Conservation (phyloP, 1,284 basidiomycete genomes). For the Ustilago loliicola region DNA sequence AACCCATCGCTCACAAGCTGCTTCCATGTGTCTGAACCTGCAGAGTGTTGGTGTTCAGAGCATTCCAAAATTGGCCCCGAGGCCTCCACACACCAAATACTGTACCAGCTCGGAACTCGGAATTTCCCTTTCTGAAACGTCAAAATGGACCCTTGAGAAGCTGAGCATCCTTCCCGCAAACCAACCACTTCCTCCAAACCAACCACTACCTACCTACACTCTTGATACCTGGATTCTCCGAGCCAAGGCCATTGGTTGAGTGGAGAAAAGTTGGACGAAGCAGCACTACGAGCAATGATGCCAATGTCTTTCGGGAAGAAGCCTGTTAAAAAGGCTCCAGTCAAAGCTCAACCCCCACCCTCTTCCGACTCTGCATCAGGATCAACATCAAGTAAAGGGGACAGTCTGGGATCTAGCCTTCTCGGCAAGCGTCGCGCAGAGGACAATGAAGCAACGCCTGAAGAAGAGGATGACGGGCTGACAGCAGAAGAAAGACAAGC, state of each 20-base stretch:
- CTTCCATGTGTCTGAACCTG: no score
- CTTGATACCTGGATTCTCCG: not conserved
- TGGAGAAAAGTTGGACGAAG: slow-evolving; percentile 67
- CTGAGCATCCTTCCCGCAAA: not conserved
- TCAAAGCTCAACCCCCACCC: not conserved
- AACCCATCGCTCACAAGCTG: no score
- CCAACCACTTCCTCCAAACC: not conserved
- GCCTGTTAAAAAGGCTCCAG: slow-evolving; percentile 3
- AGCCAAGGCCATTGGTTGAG: no score
- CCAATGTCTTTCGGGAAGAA: slow-evolving; percentile 60
- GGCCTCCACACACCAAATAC: slow-evolving; percentile 15
- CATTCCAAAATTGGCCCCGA: not conserved
- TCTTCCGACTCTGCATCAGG: not conserved
- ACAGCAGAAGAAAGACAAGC: slow-evolving; percentile 58
- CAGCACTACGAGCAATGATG: slow-evolving; percentile 67
- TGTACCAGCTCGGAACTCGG: slow-evolving; percentile 3
- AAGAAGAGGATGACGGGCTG: slow-evolving; percentile 60
- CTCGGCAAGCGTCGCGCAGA: slow-evolving; percentile 20
- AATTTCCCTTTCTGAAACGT: not conserved
- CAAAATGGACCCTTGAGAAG: not conserved
- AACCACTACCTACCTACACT: not conserved
- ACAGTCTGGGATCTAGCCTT: slow-evolving; percentile 3
- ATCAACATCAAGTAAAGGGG: not conserved
- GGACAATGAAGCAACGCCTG: not conserved
- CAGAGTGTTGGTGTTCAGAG: not conserved